These are phyloP conservation scores for Cordyceps pruinosa DNA, from an alignment of 2,329 filamentous ascomycete species.

Conservation along the genomic window DNA sequence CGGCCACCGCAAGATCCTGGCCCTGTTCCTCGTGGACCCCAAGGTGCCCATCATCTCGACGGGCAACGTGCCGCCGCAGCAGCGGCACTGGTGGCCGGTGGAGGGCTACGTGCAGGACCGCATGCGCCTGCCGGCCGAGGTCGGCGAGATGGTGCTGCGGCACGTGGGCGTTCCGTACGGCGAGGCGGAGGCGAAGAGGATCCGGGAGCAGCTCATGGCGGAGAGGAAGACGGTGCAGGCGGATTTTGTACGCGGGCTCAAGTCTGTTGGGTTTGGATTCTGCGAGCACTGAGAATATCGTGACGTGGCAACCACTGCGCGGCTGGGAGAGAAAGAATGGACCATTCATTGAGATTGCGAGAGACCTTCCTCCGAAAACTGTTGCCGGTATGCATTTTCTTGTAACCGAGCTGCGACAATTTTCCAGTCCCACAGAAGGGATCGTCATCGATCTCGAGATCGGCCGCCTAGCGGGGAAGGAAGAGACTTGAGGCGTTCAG, in stretches of 20 bases:
- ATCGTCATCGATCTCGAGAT: background rate
- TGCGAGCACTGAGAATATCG: background rate
- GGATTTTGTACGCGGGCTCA: background rate
- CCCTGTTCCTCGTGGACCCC: constrained; percentile 56
- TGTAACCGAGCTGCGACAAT: background rate
- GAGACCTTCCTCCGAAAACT: too few species aligned
- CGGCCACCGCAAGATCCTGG: constrained; percentile 54
- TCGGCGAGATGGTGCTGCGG: background rate
- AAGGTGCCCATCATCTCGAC: constrained; percentile 36
- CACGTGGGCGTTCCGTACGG: background rate
- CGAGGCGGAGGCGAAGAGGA: background rate
- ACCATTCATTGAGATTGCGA: too few species aligned
- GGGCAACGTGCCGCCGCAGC: constrained; percentile 39
- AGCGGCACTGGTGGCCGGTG: constrained; percentile 28
- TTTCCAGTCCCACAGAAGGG: background rate
- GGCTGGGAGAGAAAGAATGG: too few species aligned
- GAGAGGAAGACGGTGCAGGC: background rate
- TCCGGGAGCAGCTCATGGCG: constrained; percentile 9
- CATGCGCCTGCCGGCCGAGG: background rate
- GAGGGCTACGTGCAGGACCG: background rate
- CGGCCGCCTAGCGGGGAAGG: background rate
- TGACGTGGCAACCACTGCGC: background rate
- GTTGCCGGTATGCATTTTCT: too few species aligned
- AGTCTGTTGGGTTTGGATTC: background rate
- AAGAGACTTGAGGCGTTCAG: too few species aligned